phyloP scores from a whole-genome alignment of 208 protist species.

The Willaertia magna region DNA sequence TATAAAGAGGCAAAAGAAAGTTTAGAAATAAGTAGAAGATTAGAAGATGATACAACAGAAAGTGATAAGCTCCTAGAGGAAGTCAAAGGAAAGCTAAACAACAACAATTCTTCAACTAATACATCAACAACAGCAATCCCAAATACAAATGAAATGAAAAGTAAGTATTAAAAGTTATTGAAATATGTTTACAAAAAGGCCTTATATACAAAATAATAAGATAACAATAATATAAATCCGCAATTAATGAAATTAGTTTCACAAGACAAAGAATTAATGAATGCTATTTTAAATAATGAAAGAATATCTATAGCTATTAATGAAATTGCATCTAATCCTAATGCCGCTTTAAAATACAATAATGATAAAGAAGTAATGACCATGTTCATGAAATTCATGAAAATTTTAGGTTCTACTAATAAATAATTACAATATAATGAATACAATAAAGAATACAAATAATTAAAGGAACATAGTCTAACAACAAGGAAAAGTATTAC shows the following conservation, averaged over 20 bases:
- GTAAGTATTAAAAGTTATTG: background rate
- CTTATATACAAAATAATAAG: no score
- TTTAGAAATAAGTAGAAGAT: background rate
- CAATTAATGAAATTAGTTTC: background rate
- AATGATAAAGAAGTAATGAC: background rate
- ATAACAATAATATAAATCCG: background rate
- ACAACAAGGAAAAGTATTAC: no score
- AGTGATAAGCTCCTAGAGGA: background rate
- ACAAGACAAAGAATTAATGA: background rate
- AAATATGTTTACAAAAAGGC: background rate
- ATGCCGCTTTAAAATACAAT: conserved; percentile 2
- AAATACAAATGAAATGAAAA: background rate
- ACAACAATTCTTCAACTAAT: background rate
- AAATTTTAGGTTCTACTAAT: background rate
- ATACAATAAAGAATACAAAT: no score
- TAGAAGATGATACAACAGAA: background rate
- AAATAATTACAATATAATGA: no score
- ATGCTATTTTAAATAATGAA: background rate
- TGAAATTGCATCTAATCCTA: conserved; percentile 7
- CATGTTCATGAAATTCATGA: background rate
- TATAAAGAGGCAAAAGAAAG: background rate
- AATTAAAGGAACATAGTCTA: no score
- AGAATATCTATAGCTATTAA: background rate
- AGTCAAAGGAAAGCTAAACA: background rate
- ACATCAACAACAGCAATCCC: background rate